These are phyloP conservation scores for Vanderwaltozyma polyspora DNA, from an alignment of 805 yeast species.

Conservation along the genomic window DNA sequence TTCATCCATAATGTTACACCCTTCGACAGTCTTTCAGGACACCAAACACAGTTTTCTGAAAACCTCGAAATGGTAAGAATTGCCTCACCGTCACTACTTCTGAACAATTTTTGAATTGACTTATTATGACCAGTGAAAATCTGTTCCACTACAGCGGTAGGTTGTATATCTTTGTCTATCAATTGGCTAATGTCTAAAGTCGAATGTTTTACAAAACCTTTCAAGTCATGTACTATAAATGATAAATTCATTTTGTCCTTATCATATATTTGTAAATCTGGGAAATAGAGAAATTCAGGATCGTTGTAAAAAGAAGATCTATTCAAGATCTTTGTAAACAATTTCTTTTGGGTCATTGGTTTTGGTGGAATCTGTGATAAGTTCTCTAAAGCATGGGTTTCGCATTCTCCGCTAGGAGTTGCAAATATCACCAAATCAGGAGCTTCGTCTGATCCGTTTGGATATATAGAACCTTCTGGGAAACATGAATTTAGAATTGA, in stretches of 20 bases:
- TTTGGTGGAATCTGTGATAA: conserved; percentile 46
- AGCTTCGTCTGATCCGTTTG: conserved; percentile 19
- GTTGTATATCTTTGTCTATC: conserved; percentile 7
- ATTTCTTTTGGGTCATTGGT: conserved; percentile 32
- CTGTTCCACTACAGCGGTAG: conserved; percentile 30
- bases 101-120: conserved; percentile 54
- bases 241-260: conserved; percentile 26
- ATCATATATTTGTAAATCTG: conserved; percentile 26
- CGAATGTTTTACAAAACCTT: conserved; percentile 30
- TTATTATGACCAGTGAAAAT: conserved; percentile 81
- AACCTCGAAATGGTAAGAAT: conserved; percentile 51
- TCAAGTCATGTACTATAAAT: conserved; percentile 36
- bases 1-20: conserved; percentile 30
- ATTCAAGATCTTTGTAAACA: conserved; percentile 22
- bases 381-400: conserved; percentile 39
- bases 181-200: conserved; percentile 18
- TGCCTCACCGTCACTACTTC: conserved; percentile 57
- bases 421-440: conserved; percentile 35
- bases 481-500: conserved; percentile 26
- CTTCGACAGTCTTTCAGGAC: conserved; percentile 27
- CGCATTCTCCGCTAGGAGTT: conserved; percentile 32
- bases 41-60: conserved; percentile 47
- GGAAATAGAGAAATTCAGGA: conserved; percentile 28
- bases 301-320: conserved; percentile 20
- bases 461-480: conserved; percentile 1